Conservation (phyloP, 768 basidiomycete genomes). For the Boletus rufocinnamomeus region DNA sequence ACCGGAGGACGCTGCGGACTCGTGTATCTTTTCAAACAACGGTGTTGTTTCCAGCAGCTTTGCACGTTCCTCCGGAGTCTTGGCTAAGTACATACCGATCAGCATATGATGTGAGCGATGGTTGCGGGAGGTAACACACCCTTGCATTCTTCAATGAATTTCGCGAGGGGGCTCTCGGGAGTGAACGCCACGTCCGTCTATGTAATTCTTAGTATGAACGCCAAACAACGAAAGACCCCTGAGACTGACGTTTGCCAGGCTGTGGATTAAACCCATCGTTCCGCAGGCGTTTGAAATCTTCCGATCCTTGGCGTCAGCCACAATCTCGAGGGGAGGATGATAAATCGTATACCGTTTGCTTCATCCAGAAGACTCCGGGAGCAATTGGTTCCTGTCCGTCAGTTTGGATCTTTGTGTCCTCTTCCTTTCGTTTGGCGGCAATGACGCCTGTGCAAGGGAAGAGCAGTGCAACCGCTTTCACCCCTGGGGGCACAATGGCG, state of each 20-base stretch:
- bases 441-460: conserved; percentile 69
- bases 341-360: conserved; percentile 69
- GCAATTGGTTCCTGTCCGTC: conserved; percentile 53
- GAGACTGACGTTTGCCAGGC: conserved; percentile 71
- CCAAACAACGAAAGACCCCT: conserved; percentile 1
- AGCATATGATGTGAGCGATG: not conserved
- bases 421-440: conserved; percentile 52
- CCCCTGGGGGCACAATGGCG: conserved; percentile 65
- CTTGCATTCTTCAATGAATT: conserved; percentile 66
- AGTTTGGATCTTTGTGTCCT: conserved; percentile 56
- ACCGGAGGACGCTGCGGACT: conserved; percentile 64
- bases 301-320: not conserved
- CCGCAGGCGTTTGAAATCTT: conserved; percentile 87
- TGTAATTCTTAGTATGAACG: conserved; percentile 4
- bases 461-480: conserved; percentile 81
- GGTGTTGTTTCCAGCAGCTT: conserved; percentile 71
- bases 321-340: not conserved
- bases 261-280: conserved; percentile 83
- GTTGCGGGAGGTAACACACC: conserved; percentile 38
- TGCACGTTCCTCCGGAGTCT: conserved; percentile 73
- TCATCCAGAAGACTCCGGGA: conserved; percentile 79
- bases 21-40: conserved; percentile 79
- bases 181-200: conserved; percentile 59
- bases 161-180: conserved; percentile 59
- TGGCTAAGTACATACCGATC: conserved; percentile 42